phyloP scores from a whole-genome alignment of 1,284 basidiomycete genomes.

The Puccinia coronata region DNA sequence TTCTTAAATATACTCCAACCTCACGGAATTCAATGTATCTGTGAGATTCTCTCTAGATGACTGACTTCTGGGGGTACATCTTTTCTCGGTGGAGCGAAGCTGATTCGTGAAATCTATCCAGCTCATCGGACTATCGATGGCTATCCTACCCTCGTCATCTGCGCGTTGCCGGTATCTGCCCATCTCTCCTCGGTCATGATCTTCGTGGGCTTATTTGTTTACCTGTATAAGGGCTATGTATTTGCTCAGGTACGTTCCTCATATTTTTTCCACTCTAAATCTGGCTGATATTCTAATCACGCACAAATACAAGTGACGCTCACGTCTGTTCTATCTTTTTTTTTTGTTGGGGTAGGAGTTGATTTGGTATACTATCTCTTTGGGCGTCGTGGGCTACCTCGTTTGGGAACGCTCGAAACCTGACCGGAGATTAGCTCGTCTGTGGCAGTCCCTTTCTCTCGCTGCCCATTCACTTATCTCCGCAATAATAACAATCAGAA shows the following conservation, averaged over 20 bases:
- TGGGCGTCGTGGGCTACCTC: background rate
- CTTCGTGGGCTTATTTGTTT: slow-evolving; percentile 77
- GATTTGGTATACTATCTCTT: slow-evolving; percentile 55
- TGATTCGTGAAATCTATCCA: slow-evolving; percentile 56
- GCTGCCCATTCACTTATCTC: slow-evolving; percentile 48
- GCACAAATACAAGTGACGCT: slow-evolving; percentile 2
- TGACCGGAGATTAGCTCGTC: slow-evolving; percentile 64
- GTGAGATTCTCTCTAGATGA: background rate
- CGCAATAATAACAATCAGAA: background rate
- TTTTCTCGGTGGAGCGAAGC: background rate
- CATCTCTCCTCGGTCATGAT: slow-evolving; percentile 77
- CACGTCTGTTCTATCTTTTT: background rate
- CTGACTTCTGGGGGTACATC: background rate
- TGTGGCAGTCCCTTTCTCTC: slow-evolving; percentile 52
- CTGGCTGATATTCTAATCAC: background rate
- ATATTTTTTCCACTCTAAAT: slow-evolving; percentile 31
- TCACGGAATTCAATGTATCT: background rate
- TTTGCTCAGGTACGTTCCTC: slow-evolving; percentile 48
- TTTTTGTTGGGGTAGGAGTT: background rate
- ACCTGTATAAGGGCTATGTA: slow-evolving; percentile 68
- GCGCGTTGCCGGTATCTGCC: slow-evolving; percentile 78
- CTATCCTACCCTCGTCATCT: slow-evolving; percentile 71
- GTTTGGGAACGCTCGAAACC: slow-evolving; percentile 64
- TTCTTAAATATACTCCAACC: background rate
- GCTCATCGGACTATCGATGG: slow-evolving; percentile 75